These are phyloP conservation scores for Ogataea hybrid DNA, from an alignment of 1,139 yeast species.

Conservation along the genomic window DNA sequence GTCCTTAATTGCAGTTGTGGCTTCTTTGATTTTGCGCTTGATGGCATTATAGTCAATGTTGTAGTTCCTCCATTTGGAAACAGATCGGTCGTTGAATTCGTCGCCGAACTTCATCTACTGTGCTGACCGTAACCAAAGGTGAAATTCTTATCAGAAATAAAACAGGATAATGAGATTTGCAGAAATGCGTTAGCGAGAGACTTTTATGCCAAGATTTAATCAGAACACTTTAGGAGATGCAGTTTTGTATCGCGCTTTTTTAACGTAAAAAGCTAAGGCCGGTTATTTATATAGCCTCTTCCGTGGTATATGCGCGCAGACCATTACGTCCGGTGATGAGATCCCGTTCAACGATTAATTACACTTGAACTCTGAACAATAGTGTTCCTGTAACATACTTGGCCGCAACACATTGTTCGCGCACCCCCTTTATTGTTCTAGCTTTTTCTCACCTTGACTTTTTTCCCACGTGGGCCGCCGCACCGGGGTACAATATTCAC, in stretches of 20 bases:
- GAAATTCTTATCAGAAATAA: constrained; percentile 6
- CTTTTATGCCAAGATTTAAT: not conserved
- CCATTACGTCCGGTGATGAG: not conserved
- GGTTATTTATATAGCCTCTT: not conserved
- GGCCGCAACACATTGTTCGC: not conserved
- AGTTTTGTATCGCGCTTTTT: not conserved
- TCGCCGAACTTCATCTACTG: constrained; percentile 77
- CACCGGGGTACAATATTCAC: constrained; percentile 2
- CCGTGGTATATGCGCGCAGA: not conserved
- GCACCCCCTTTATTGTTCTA: not conserved
- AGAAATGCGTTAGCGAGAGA: not conserved
- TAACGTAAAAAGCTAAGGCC: not conserved
- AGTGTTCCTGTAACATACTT: not conserved
- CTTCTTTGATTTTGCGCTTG: constrained; percentile 56
- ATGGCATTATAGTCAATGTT: constrained; percentile 81
- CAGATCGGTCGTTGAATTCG: constrained; percentile 69
- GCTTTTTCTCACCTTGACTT: not conserved
- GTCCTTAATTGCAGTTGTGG: constrained; percentile 36
- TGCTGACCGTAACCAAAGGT: not conserved
- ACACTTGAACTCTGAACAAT: not conserved
- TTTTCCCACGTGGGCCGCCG: constrained; percentile 4
- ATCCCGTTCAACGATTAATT: not conserved
- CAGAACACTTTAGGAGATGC: not conserved
- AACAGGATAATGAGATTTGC: not conserved
- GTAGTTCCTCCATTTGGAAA: constrained; percentile 85